A percentile compares a stretch with the other conserved stretches of the same genome.
These are phyloP conservation scores for Carex myosuroides DNA, from an alignment of 176 grass and related monocot species.

Conservation along the genomic window DNA sequence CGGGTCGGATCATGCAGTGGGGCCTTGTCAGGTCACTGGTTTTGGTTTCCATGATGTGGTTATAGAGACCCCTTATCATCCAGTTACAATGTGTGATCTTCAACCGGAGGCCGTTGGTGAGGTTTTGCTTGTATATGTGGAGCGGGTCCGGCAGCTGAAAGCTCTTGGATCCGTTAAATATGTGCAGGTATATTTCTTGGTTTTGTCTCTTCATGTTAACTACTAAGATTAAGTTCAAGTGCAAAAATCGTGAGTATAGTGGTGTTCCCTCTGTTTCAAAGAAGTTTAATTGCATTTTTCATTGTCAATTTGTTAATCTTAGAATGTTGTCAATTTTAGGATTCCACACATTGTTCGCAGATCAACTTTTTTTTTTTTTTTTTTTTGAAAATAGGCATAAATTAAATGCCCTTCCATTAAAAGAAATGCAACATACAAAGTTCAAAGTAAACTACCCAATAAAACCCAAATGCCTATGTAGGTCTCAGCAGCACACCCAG, in stretches of 20 bases:
- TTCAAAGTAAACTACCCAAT: too few species aligned
- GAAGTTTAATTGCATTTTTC: background rate
- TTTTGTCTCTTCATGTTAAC: background rate
- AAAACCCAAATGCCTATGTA: too few species aligned
- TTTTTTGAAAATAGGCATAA: too few species aligned
- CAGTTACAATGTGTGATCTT: slow-evolving; percentile 64
- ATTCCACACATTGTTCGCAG: background rate
- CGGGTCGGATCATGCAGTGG: background rate
- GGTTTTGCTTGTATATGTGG: slow-evolving; percentile 58
- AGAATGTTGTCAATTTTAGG: background rate
- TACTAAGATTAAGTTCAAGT: background rate
- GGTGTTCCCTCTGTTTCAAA: background rate
- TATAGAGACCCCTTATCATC: slow-evolving; percentile 86
- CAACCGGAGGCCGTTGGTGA: slow-evolving; percentile 40
- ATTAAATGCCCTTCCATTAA: too few species aligned
- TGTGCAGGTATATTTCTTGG: slow-evolving; percentile 45
- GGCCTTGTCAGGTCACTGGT: slow-evolving; percentile 28
- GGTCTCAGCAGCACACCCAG: too few species aligned
- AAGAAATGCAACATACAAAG: too few species aligned
- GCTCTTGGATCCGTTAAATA: slow-evolving; percentile 65
- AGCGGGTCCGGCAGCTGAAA: slow-evolving; percentile 54
- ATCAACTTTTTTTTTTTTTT: background rate
- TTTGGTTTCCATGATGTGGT: slow-evolving; percentile 98
- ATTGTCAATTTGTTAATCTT: background rate
- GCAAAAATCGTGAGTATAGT: background rate